Percentiles rank a stretch among this genome's conserved stretches.
These are phyloP conservation scores for Angophora floribunda DNA, from an alignment of 345 rosid species.

Conservation along the genomic window DNA sequence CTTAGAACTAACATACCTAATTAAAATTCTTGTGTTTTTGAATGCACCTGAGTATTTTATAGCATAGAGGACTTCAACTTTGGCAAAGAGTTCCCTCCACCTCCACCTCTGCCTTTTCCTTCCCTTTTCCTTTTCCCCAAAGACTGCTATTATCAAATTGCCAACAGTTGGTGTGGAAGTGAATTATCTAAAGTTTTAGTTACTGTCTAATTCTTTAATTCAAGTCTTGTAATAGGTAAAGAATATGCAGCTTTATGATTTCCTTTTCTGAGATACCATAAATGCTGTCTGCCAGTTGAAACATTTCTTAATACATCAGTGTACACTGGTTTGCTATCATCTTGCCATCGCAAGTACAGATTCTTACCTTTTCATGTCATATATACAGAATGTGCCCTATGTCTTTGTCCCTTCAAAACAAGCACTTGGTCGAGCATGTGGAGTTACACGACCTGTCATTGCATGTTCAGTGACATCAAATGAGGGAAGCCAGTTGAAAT, in stretches of 20 bases:
- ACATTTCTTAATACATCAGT: not conserved
- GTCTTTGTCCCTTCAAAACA: slow-evolving; percentile 99
- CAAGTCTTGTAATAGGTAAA: not conserved
- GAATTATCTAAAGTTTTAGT: not conserved
- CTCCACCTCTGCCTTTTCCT: not conserved
- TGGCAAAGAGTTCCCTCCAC: not conserved
- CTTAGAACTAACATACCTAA: not conserved
- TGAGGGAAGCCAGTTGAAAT: slow-evolving; percentile 80
- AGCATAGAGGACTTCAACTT: not conserved
- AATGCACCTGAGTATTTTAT: not conserved
- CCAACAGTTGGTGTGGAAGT: not conserved
- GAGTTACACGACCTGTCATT: slow-evolving; percentile 91
- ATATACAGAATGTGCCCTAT: slow-evolving; percentile 85
- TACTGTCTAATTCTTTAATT: not conserved
- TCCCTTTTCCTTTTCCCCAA: not conserved
- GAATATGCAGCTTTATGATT: not conserved
- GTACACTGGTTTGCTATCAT: not conserved
- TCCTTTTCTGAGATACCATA: not conserved
- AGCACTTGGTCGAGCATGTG: slow-evolving; percentile 96
- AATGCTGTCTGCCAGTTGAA: not conserved
- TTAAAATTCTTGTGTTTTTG: not conserved
- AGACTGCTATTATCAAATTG: not conserved
- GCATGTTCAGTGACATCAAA: slow-evolving; percentile 82
- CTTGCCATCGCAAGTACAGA: not conserved
- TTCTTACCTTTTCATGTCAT: not conserved